These are phyloP conservation scores for Lachnellula arida DNA, from an alignment of 2,329 filamentous ascomycete species.

Conservation along the genomic window DNA sequence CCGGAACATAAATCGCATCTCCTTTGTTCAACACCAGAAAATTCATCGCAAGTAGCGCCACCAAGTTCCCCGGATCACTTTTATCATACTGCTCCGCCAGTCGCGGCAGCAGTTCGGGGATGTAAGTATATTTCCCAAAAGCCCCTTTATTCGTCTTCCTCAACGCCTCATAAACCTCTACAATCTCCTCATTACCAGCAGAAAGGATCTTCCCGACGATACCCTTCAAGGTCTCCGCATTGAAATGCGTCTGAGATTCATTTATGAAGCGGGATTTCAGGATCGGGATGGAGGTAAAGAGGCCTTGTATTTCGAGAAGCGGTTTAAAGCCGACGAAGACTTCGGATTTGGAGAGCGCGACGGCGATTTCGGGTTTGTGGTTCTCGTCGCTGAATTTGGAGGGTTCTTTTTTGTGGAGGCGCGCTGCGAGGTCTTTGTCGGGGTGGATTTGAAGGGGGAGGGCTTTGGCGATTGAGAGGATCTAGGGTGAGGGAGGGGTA, in stretches of 20 bases:
- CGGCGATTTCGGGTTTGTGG: slow-evolving; percentile 76
- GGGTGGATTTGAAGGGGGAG: slow-evolving; percentile 72
- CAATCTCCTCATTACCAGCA: slow-evolving; percentile 42
- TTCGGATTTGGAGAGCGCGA: slow-evolving; percentile 68
- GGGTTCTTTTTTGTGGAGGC: slow-evolving; percentile 61
- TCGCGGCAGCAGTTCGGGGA: slow-evolving; percentile 59
- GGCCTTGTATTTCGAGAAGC: slow-evolving; percentile 50
- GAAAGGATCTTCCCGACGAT: slow-evolving; percentile 37
- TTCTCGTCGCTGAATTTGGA: slow-evolving; percentile 66
- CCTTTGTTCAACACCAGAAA: slow-evolving; percentile 61
- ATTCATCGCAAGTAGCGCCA: slow-evolving; percentile 71
- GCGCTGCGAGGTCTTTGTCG: slow-evolving; percentile 59
- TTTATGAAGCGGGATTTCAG: slow-evolving; percentile 19
- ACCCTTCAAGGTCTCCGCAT: slow-evolving; percentile 52
- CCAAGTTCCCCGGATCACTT: slow-evolving; percentile 61
- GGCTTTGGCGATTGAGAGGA: slow-evolving; percentile 71
- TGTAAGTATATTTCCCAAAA: slow-evolving; percentile 50
- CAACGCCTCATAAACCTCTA: slow-evolving; percentile 47
- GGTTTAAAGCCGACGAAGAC: slow-evolving; percentile 74
- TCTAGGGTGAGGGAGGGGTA: slow-evolving; percentile 34
- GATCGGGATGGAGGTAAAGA: slow-evolving; percentile 41
- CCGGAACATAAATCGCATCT: slow-evolving; percentile 89
- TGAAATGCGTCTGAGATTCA: slow-evolving; percentile 40
- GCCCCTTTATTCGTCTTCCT: slow-evolving; percentile 42
- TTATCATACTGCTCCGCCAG: slow-evolving; percentile 60